Evolutionary conservation across 2,329 filamentous ascomycete genomes (phyloP).

Genomic region (Lasiodiplodia gonubiensis): DNA sequence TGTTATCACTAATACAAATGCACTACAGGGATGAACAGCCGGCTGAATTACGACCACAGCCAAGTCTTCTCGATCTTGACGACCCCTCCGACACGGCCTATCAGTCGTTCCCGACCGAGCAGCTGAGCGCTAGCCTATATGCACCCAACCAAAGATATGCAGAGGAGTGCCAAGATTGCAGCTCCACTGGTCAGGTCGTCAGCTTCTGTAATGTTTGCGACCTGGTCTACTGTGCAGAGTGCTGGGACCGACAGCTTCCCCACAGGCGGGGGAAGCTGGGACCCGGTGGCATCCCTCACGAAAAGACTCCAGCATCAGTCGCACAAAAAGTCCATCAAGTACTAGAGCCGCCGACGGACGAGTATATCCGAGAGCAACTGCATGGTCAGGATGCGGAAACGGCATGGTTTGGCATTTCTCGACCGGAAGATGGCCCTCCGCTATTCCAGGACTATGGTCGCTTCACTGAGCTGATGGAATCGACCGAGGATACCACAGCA

Average conservation of each 20-base stretch:
- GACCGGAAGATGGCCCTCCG: constrained; percentile 15
- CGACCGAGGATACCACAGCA: constrained; percentile 24
- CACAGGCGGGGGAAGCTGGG: constrained; percentile 27
- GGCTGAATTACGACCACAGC: too few species aligned
- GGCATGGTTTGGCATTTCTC: constrained; percentile 34
- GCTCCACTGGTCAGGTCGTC: background rate
- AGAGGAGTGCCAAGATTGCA: constrained; percentile 2
- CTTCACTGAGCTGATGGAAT: constrained; percentile 28
- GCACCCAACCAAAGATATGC: background rate
- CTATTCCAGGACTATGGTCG: constrained; percentile 32
- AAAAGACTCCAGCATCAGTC: constrained; percentile 31
- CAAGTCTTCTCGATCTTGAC: too few species aligned
- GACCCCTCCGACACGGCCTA: too few species aligned
- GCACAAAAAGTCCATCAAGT: constrained; percentile 30
- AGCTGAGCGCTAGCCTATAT: too few species aligned
- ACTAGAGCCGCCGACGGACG: constrained; percentile 28
- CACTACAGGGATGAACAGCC: too few species aligned
- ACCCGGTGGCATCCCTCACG: constrained; percentile 32
- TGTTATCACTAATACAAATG: too few species aligned
- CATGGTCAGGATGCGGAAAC: constrained; percentile 34
- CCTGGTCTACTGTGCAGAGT: constrained; percentile 9
- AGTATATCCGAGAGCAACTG: constrained; percentile 26
- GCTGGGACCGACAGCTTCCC: constrained; percentile 20
- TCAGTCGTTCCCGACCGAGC: too few species aligned
- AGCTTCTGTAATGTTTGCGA: constrained; percentile 8